Conservation (phyloP, 169 alveolate genomes). For the Plasmodium gallinaceum region DNA sequence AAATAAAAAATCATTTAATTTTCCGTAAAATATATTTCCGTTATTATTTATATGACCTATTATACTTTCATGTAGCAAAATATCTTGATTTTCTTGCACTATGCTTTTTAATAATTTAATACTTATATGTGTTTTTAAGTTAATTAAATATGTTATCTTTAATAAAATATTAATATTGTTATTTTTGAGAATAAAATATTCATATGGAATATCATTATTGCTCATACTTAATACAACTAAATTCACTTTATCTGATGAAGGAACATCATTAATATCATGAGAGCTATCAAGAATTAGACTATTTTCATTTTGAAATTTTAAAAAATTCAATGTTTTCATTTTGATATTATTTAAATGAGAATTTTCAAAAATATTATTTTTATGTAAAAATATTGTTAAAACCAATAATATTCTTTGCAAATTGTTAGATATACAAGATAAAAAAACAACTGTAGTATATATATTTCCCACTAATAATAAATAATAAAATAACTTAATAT, state of each 20-base stretch:
- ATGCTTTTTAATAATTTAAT: conserved; percentile 54
- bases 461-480: conserved; percentile 72
- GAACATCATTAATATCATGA: conserved; percentile 36
- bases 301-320: conserved; percentile 53
- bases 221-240: conserved; percentile 47
- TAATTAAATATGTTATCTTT: conserved; percentile 49
- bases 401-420: conserved; percentile 66
- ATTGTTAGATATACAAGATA: conserved; percentile 71
- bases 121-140: conserved; percentile 55
- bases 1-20: conserved; percentile 73
- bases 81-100: conserved; percentile 72
- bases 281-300: conserved; percentile 27
- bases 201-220: conserved; percentile 56
- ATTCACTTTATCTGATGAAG: conserved; percentile 12
- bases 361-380: conserved; percentile 61
- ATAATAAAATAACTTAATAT: conserved; percentile 75
- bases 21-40: conserved; percentile 77
- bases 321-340: conserved; percentile 49
- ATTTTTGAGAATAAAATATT: conserved; percentile 52
- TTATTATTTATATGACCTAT: conserved; percentile 75
- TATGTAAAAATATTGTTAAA: conserved; percentile 62
- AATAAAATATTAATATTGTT: conserved; percentile 68
- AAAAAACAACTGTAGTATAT: conserved; percentile 50
- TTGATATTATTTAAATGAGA: conserved; percentile 66
- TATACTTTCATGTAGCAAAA: conserved; percentile 52